A percentile compares a stretch with the other conserved stretches of the same genome.
Conservation (phyloP, 139 green algal genomes). For the Eudorina sp. region DNA sequence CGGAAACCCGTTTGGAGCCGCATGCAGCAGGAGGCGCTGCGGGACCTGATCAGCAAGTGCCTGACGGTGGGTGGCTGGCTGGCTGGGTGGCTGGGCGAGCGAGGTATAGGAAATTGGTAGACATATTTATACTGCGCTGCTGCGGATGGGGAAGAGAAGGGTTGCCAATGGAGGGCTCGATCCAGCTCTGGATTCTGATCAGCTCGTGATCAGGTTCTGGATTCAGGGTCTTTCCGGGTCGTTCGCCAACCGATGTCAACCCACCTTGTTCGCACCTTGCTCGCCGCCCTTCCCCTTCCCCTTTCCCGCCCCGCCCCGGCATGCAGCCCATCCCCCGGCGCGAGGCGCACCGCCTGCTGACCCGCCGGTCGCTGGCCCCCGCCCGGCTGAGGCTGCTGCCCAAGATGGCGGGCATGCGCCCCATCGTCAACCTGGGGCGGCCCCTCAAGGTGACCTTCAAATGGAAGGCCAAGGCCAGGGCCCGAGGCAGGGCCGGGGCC, state of each 20-base stretch:
- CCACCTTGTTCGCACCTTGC: no score
- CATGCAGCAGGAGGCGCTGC: conserved; percentile 45
- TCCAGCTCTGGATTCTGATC: no score
- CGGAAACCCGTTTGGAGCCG: conserved; percentile 45
- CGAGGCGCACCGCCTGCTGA: conserved; percentile 62
- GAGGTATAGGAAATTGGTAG: no score
- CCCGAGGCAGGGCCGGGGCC: background rate
- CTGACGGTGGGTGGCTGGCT: conserved; percentile 28
- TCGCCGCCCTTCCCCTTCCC: background rate
- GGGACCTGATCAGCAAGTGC: conserved; percentile 54
- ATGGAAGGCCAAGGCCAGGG: background rate
- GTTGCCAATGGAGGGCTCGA: no score
- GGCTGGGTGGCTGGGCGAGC: background rate
- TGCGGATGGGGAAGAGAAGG: no score
- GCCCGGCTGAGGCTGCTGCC: conserved; percentile 85
- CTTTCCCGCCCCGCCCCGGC: background rate
- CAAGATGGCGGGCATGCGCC: conserved; percentile 81
- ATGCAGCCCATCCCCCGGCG: conserved; percentile 28
- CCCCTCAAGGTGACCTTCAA: conserved; percentile 61
- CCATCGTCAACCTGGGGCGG: conserved; percentile 84
- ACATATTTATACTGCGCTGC: no score
- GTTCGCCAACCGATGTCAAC: no score
- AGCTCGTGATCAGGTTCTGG: no score
- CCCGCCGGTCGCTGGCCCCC: conserved; percentile 76
- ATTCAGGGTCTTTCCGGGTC: no score